Percentiles rank a stretch among this genome's conserved stretches.
Evolutionary conservation across 2,329 filamentous ascomycete genomes (phyloP).

Genomic region (Chaetomium sp.): DNA sequence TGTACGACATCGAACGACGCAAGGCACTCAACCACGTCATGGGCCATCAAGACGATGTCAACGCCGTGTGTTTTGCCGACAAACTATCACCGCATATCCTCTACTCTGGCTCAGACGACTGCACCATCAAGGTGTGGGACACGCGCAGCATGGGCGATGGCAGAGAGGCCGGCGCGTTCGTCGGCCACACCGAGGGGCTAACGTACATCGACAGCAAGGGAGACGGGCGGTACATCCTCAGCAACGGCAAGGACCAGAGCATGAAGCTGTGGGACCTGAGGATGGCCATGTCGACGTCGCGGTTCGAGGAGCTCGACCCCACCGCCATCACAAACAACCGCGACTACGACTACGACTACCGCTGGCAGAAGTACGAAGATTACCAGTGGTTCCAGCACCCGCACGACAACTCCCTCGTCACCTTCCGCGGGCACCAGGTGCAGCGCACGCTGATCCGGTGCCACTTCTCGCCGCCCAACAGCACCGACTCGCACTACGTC

Average conservation of each 20-base stretch:
- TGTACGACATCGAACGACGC: slow-evolving; percentile 88
- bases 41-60: slow-evolving; percentile 87
- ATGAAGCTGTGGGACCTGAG: slow-evolving; percentile 97
- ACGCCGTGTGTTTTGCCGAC: slow-evolving; percentile 95
- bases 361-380: slow-evolving; percentile 66
- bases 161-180: slow-evolving; percentile 67
- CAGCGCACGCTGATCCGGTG: slow-evolving; percentile 90
- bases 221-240: slow-evolving; percentile 79
- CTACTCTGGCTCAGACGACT: slow-evolving; percentile 94
- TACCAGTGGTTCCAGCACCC: slow-evolving; percentile 71
- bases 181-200: slow-evolving; percentile 67
- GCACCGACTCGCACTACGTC: slow-evolving; percentile 87
- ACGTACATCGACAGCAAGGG: slow-evolving; percentile 72
- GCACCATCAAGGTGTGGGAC: slow-evolving; percentile 95
- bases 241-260: slow-evolving; percentile 93
- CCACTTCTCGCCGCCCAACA: slow-evolving; percentile 86
- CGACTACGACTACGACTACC: slow-evolving; percentile 79
- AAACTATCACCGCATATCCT: slow-evolving; percentile 86
- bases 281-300: slow-evolving; percentile 77
- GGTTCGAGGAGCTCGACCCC: slow-evolving; percentile 59
- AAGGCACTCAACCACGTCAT: slow-evolving; percentile 71
- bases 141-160: slow-evolving; percentile 86
- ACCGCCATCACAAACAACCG: slow-evolving; percentile 55
- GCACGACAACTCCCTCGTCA: slow-evolving; percentile 88
- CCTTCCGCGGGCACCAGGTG: slow-evolving; percentile 87